Evolutionary conservation across 1,284 basidiomycete species (phyloP), one percentile per base, ranked within the genome.

Genomic region (Phaffia rhodozyma): DNA sequence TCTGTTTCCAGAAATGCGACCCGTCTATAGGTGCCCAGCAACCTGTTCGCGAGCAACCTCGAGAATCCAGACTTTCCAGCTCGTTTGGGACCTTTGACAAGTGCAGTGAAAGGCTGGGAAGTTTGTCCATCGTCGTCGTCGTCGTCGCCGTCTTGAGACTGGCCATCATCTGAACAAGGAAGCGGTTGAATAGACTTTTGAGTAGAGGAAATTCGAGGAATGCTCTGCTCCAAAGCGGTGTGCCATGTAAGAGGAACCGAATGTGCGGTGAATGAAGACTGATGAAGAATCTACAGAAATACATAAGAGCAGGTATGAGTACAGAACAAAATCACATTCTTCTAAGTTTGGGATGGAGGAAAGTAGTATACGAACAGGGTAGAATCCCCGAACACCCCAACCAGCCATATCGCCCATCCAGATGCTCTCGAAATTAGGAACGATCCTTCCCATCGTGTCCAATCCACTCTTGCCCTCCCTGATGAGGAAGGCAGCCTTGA

Each of bases 1-100:
- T 97, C 94, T 64, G 88, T 88, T 72, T 97, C 93, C 6, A 98
- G 80, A 73, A 84, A 96, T 0, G 91, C 91, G 2, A 97, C 90
- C 23, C 79, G 80, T 27, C 79, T 79, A 73, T 84, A 86, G 48
- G 86, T 77, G 30, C 73, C 75, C 16, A 88, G 74, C 25, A 97
- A 76, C 6, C 77, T 76, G 71, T 97, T 94, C n/a, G 88, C 72
- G 2, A 89, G 71, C 5, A 84, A 83, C 56, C 87, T 79, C 0
- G 87, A 83, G 68, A 97, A 85, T 0, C 89, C 88, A 67, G 90
- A 94, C 75, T 98, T 97, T 0, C 94, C 93, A 11, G 84, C 81
- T 61, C 89, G 86, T 74, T 90, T 94, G 0, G 86, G 81, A 0
- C 94, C 93, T 70, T 86, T 87, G 21, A 97, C 80, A 1, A 97